Percentiles rank a stretch among this genome's conserved stretches.
phyloP scores from a whole-genome alignment of 225 moss, liverwort and hornwort species.

The Rhytidiadelphus loreus region DNA sequence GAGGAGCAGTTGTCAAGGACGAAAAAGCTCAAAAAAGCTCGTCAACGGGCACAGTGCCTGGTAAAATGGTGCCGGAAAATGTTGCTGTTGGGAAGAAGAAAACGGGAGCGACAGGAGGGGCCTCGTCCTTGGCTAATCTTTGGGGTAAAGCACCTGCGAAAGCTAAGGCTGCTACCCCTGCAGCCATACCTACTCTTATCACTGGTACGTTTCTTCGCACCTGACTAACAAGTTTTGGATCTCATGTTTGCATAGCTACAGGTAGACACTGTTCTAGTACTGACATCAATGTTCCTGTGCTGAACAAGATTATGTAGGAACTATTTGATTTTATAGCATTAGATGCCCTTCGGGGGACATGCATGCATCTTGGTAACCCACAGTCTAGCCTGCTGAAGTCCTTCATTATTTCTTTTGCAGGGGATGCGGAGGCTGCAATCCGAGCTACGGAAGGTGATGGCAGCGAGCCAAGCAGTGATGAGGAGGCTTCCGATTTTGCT shows the following conservation, averaged over 20 bases:
- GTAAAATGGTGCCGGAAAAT: slow-evolving; percentile 22
- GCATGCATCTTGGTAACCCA: neutral
- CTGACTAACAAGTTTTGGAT: neutral
- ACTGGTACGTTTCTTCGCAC: slow-evolving; percentile 5
- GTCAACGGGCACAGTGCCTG: neutral
- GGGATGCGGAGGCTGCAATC: slow-evolving; percentile 88
- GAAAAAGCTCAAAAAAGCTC: slow-evolving; percentile 7
- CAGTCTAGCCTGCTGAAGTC: neutral
- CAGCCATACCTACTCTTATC: slow-evolving; percentile 10
- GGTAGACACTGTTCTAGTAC: neutral
- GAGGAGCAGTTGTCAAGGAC: slow-evolving; percentile 21
- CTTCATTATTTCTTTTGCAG: slow-evolving; percentile 9
- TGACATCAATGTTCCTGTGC: neutral
- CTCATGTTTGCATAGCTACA: neutral
- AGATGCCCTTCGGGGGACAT: neutral
- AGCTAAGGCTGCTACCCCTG: slow-evolving; percentile 24
- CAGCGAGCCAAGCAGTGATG: slow-evolving; percentile 66
- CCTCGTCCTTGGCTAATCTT: slow-evolving; percentile 67
- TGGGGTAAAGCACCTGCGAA: slow-evolving; percentile 90
- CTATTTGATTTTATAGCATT: neutral
- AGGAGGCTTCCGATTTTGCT: slow-evolving; percentile 49
- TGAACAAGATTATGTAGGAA: neutral
- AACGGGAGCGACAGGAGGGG: slow-evolving; percentile 31
- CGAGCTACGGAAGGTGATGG: slow-evolving; percentile 57
- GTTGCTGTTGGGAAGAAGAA: slow-evolving; percentile 54